Evolutionary conservation across 768 basidiomycete species (phyloP).

Genomic region (Leccinellum luteum): DNA sequence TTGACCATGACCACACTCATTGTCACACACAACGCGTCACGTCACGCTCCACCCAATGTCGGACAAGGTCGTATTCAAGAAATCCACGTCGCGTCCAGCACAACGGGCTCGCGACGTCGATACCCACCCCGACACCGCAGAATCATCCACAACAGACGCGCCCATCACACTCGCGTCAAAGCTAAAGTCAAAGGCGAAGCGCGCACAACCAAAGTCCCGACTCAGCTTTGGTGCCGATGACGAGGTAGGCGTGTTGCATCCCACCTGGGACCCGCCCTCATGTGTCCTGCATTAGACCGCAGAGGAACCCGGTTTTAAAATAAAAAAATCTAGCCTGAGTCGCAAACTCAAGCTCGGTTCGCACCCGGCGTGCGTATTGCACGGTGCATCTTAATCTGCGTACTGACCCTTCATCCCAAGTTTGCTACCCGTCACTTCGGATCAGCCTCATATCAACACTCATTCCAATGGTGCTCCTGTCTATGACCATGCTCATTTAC

Average conservation of each 20-base stretch:
- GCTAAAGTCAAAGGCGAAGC: slow-evolving; percentile 70
- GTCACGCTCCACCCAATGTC: slow-evolving; percentile 22
- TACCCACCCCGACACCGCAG: slow-evolving; percentile 29
- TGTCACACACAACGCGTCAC: slow-evolving; percentile 26
- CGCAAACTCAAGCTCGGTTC: slow-evolving; percentile 57
- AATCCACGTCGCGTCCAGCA: slow-evolving; percentile 39
- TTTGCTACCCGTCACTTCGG: slow-evolving; percentile 44
- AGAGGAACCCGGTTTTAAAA: slow-evolving; percentile 64
- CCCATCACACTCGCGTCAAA: slow-evolving; percentile 62
- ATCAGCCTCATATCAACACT: slow-evolving; percentile 52
- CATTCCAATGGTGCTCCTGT: slow-evolving; percentile 49
- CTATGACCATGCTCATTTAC: slow-evolving; percentile 72
- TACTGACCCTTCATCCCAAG: slow-evolving; percentile 26
- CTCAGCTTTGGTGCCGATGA: slow-evolving; percentile 76
- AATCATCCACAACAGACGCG: slow-evolving; percentile 32
- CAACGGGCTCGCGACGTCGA: slow-evolving; percentile 40
- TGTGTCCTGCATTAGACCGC: slow-evolving; percentile 46
- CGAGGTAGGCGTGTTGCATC: slow-evolving; percentile 47
- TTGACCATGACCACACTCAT: neutral
- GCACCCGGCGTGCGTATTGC: slow-evolving; percentile 45
- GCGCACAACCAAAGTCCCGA: slow-evolving; percentile 59
- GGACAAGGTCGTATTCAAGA: slow-evolving; percentile 41
- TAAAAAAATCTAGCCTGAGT: slow-evolving; percentile 81
- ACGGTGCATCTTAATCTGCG: neutral
- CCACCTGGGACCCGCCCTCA: slow-evolving; percentile 7